Evolutionary conservation across 164 flowering plant genomes (phyloP), one percentile per base, ranked within the genome.

Genomic region (Piper longum): DNA sequence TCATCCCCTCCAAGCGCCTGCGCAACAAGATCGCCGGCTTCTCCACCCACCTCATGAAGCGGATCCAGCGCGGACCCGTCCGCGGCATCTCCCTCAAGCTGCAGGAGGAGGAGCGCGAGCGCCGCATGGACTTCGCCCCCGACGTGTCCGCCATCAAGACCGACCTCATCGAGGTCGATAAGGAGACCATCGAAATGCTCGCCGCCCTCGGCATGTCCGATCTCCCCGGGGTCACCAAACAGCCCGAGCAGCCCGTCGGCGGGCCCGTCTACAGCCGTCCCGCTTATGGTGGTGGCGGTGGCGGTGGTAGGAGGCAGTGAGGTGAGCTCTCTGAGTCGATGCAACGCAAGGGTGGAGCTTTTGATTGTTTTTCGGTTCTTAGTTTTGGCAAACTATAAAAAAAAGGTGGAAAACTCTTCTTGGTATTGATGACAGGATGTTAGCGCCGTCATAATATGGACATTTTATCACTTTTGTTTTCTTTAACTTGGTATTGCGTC

Each of bases 41-140:
- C 79, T 83, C 88, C 1, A 85, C 91, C 62, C 91, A 85, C 59
- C 76, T 85, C 54, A 85, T 85, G 88, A 83, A 85, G 79, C 74
- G 91, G 36, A 85, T 85, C 67, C 88, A 83, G 74, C 81, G 83
- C 67, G 86, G 86, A 0, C 82, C 91, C 0, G 87, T 85, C 16
- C 81, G 91, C 5, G 91, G 91, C 6, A 85, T 85, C 74, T 85
- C 91, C 0, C 67, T 85, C 63, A 85, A 85, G 72, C 81, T 85
- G 13, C 91, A 85, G 57, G 91, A 85, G 56, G 91, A 85, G 48
- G 91, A 86, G 76, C 78, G 91, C 7, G 91, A 86, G 74, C 76
- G 91, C 11, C 82, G 91, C 52, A 86, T 86, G 91, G 91, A 86
- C 74, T 86, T 82, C 63, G 91, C 84, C 16, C 91, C 91, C 9